These are phyloP conservation scores for Fusarium sp. DNA, from an alignment of 2,329 filamentous ascomycete genomes.

Conservation along the genomic window DNA sequence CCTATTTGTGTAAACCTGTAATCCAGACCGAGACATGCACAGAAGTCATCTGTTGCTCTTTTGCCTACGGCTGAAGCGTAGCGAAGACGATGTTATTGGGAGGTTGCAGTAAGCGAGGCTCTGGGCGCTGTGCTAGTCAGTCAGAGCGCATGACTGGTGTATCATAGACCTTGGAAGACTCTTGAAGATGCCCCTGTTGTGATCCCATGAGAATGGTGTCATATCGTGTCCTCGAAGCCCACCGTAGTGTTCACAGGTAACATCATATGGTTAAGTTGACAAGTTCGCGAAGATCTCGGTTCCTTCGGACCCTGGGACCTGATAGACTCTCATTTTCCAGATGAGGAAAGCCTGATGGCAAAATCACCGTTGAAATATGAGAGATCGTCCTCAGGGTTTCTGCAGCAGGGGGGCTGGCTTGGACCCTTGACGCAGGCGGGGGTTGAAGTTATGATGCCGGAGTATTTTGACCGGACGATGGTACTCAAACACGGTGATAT, in stretches of 20 bases:
- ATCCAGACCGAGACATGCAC: constrained; percentile 34
- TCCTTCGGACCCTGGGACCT: constrained; percentile 28
- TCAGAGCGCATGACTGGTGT: constrained; percentile 10
- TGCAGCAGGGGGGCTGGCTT: constrained; percentile 16
- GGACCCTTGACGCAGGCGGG: constrained; percentile 25
- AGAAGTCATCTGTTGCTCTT: constrained; percentile 37
- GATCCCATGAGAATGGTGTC: constrained; percentile 27
- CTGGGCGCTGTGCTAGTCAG: constrained; percentile 17
- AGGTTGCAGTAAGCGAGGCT: constrained; percentile 27
- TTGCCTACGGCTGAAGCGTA: constrained; percentile 13
- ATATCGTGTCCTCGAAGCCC: constrained; percentile 1
- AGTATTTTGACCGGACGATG: constrained; percentile 34
- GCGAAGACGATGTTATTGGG: constrained; percentile 20
- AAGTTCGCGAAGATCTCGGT: constrained; percentile 29
- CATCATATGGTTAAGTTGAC: neutral
- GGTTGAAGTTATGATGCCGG: constrained; percentile 29
- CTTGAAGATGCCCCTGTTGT: neutral
- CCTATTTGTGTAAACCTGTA: constrained; percentile 20
- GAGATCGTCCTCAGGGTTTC: constrained; percentile 36
- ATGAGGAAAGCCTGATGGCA: neutral
- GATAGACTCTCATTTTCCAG: neutral
- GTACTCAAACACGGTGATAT: neutral
- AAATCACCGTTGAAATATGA: constrained; percentile 11
- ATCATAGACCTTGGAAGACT: constrained; percentile 8
- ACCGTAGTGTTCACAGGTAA: constrained; percentile 7